These are phyloP conservation scores for Paraconiothyrium sp. DNA, from an alignment of 2,329 filamentous ascomycete species.

Conservation along the genomic window DNA sequence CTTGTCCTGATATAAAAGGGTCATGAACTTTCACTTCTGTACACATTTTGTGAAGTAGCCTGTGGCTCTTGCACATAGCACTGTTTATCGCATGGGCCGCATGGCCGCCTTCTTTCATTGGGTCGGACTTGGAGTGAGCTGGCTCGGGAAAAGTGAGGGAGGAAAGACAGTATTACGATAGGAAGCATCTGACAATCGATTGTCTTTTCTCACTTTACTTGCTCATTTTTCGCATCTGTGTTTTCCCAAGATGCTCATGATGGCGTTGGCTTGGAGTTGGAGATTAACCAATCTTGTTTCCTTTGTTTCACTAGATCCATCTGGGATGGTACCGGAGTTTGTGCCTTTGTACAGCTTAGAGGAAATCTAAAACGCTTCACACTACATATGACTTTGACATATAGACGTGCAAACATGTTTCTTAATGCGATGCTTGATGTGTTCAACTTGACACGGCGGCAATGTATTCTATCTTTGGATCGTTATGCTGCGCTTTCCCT, in stretches of 20 bases:
- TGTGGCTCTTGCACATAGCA: conserved; percentile 18
- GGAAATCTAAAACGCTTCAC: no score
- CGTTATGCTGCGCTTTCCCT: no score
- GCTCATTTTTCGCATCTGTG: background rate
- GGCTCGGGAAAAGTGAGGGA: conserved; percentile 17
- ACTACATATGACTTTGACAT: no score
- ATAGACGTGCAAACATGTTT: no score
- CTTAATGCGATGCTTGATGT: no score
- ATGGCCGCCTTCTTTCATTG: conserved; percentile 15
- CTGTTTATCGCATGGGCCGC: conserved; percentile 12
- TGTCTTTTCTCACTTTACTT: background rate
- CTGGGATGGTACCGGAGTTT: no score
- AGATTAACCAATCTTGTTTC: background rate
- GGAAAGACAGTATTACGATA: conserved; percentile 24
- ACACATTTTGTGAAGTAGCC: conserved; percentile 17
- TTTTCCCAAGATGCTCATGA: background rate
- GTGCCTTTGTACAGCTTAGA: no score
- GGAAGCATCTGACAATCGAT: conserved; percentile 32
- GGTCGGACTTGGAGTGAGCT: conserved; percentile 16
- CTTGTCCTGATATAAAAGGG: conserved; percentile 4
- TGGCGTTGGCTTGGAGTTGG: background rate
- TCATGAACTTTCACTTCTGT: conserved; percentile 14
- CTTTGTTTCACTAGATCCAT: background rate
- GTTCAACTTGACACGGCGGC: no score
- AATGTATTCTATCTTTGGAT: no score